Evolutionary conservation across 2,329 filamentous ascomycete genomes (phyloP), one percentile per base, ranked within the genome.

Genomic region (Cladosporium velox): DNA sequence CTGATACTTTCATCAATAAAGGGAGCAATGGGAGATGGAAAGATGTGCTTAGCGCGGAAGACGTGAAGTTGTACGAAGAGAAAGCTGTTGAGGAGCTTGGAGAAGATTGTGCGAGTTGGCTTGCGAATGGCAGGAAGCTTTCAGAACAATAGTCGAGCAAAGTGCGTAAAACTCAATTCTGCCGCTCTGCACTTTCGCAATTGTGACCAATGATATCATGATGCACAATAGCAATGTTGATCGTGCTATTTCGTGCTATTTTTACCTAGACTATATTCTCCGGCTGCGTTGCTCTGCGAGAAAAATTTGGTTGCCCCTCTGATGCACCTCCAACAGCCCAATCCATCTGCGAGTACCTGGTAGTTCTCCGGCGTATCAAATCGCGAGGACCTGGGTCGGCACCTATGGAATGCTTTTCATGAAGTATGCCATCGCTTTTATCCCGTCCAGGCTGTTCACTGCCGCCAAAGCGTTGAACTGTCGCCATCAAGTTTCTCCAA

Each of bases 11-110:
- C 26, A 14, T 59, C 7, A n/a, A 59, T 15, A 47, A 59, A 15
- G 57, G 57, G 11, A 38, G 8, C 35, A 59, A 59, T n/a, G 57
- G 57, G 14, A 59, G 57, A 26, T 59, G 57, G 57, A 59, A 38
- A n/a, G 57, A 59, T 14, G 38, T 47, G 24, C 57, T 59, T 2
- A 59, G 21, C 24, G 57, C 38, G 6, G 57, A 59, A 2, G 57
- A 59, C 18, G 57, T 59, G 14, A 44, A 47, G 38, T 15, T 41
- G 21, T 59, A 59, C 10, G 57, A 59, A 11, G 57, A 41, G 57
- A 59, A 59, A 26, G 57, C 57, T 4, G 38, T 59, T 44, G 7
- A 14, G 5, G 57, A 59, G 15, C 57, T 59, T 44, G 57, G 57
- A 47, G 57, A 59, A 24, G 57, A 59, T 4, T 59, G 57, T 32